Percentiles rank a stretch among this genome's conserved stretches.
Evolutionary conservation across 2,329 filamentous ascomycete genomes (phyloP).

Genomic region (Microdochium nivale): DNA sequence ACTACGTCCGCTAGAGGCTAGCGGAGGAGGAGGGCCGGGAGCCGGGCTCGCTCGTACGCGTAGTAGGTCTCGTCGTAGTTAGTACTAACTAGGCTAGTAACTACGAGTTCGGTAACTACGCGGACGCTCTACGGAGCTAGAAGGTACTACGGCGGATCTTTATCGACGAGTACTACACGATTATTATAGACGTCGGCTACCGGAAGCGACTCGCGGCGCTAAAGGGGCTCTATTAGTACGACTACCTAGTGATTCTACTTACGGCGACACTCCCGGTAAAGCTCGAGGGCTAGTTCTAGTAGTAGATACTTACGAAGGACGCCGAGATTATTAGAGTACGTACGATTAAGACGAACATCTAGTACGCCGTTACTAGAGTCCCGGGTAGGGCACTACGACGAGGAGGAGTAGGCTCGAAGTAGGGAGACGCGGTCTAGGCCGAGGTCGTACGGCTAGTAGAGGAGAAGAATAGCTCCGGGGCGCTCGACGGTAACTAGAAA

Average conservation of each 20-base stretch:
- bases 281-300: background rate
- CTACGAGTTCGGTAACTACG: constrained; percentile 1
- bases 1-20: background rate
- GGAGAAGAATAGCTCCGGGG: background rate
- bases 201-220: background rate
- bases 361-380: background rate
- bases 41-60: background rate
- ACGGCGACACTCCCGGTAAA: constrained; percentile 1
- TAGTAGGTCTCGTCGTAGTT: background rate
- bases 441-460: background rate
- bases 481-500: background rate
- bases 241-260: background rate
- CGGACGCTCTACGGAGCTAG: background rate
- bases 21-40: background rate
- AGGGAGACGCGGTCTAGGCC: background rate
- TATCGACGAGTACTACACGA: constrained; percentile 1
- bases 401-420: background rate
- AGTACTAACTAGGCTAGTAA: background rate
- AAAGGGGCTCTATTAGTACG: constrained; percentile 1
- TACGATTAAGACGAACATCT: background rate
- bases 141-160: constrained; percentile 1
- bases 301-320: background rate
- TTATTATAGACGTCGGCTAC: constrained; percentile 1
- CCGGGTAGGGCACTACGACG: background rate
- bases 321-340: background rate